Percentiles rank a stretch among this genome's conserved stretches.
These are phyloP conservation scores for Myriosclerotinia duriaeana DNA, from an alignment of 2,329 filamentous ascomycete genomes.

Conservation along the genomic window DNA sequence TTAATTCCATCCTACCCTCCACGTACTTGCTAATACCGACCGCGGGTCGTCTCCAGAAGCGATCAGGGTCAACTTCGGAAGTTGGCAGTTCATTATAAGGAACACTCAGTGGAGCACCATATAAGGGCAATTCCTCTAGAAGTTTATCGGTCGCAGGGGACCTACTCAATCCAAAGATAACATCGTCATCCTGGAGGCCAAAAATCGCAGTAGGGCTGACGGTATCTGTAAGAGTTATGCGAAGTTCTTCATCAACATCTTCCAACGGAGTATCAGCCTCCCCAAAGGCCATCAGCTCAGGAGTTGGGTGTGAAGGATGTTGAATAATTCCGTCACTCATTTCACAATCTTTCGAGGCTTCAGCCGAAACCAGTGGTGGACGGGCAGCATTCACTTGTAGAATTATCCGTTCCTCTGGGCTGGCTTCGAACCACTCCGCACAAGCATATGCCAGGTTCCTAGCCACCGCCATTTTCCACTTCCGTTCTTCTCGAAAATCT, in stretches of 20 bases:
- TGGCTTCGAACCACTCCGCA: slow-evolving; percentile 73
- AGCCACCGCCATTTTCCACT: slow-evolving; percentile 85
- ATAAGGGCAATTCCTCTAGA: slow-evolving; percentile 78
- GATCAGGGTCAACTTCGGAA: slow-evolving; percentile 65
- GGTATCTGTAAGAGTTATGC: slow-evolving; percentile 43
- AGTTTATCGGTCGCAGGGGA: slow-evolving; percentile 75
- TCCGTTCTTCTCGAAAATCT: slow-evolving; percentile 89
- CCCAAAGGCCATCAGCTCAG: slow-evolving; percentile 64
- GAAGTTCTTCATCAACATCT: slow-evolving; percentile 42
- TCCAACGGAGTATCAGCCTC: slow-evolving; percentile 58
- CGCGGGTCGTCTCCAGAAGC: slow-evolving; percentile 72
- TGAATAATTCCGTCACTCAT: slow-evolving; percentile 38
- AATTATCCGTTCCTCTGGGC: slow-evolving; percentile 58
- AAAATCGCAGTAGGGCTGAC: slow-evolving; percentile 77
- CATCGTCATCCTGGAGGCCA: slow-evolving; percentile 75
- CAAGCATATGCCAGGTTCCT: slow-evolving; percentile 80
- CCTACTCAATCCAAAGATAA: slow-evolving; percentile 73
- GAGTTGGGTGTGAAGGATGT: slow-evolving; percentile 52
- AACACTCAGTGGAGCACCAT: slow-evolving; percentile 62
- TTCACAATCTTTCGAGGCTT: slow-evolving; percentile 39
- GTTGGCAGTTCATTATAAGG: slow-evolving; percentile 57
- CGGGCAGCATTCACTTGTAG: slow-evolving; percentile 68
- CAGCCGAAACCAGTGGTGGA: slow-evolving; percentile 39
- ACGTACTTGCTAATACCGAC: slow-evolving; percentile 85
- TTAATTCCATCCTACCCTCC: slow-evolving; percentile 73